Base-by-base conservation (phyloP, 108 stramenopile genomes). In the Nitzschia sp. region DNA sequence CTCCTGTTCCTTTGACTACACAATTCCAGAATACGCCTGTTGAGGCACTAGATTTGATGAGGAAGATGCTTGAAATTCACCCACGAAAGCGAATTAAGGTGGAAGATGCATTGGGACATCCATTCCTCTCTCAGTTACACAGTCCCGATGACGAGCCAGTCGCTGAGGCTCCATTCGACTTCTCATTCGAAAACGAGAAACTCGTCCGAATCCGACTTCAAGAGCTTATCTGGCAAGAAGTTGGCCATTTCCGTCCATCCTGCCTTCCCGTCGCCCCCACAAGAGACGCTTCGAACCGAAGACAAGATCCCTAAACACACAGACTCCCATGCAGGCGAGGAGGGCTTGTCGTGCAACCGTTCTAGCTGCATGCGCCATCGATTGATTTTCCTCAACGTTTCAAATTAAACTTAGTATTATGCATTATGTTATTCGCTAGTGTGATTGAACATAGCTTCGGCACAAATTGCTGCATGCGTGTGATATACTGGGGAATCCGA, bases 11-110 rank as follows among this genome's bases (percentile, higher is more conserved):
- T 1, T 80, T 95, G 36, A 75, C 53, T 24, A 59, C 60, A 18
- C 88, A 94, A 65, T 96, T 95, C 54, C 92, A 93, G 9, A 74
- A 69, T 24, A 86, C 97, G 21, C 73, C 92, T 51, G 70, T 84
- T 2, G 86, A 85, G 29, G 97, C 97, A 21, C 67, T 99, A 29
- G 97, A 99, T 74, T 72, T 98, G 29, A 71, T 99, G 57, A 68
- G 76, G 28, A 84, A 84, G 45, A 97, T 97, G 95, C 94, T 99
- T 24, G 80, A 91, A 53, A 90, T 99, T 64, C 89, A 98, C 68
- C 98, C 98, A 3, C 58, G 68, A 1, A 85, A 82, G 78, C 86
- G 98, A 24, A 88, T 94, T 68, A 85, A 88, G 33, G 97, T 98
- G 5, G 85, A 84, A 55, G 92, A 96, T 60, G 93, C 98, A 29